Conservation (phyloP, 2,329 filamentous ascomycete species). For the Knufia fluminis region DNA sequence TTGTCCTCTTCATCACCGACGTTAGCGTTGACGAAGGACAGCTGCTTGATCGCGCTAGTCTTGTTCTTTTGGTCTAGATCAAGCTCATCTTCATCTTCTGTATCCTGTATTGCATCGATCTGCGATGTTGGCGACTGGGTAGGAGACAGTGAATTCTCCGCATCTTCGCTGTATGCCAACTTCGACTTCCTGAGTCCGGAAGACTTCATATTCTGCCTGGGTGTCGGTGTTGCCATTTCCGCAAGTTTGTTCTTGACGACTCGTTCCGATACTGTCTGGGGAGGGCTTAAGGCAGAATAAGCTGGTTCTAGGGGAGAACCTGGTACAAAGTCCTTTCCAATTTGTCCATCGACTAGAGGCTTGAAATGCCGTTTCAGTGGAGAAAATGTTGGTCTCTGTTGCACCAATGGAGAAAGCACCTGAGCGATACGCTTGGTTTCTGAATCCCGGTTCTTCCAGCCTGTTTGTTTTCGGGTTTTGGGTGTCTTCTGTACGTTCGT, state of each 20-base stretch:
- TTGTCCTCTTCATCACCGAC: neutral
- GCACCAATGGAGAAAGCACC: conserved; percentile 3
- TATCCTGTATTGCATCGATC: neutral
- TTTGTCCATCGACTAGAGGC: neutral
- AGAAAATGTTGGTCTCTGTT: conserved; percentile 2
- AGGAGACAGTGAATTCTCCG: neutral
- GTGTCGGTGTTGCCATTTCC: conserved; percentile 5
- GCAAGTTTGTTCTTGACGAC: neutral
- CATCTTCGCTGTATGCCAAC: neutral
- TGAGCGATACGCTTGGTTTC: neutral
- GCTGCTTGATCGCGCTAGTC: neutral
- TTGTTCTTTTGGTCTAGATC: neutral
- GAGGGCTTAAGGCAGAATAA: neutral
- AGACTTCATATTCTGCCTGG: conserved; percentile 5
- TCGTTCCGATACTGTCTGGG: neutral
- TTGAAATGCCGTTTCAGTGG: conserved; percentile 3
- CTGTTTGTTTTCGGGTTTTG: neutral
- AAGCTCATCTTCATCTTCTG: neutral
- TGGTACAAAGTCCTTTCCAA: neutral
- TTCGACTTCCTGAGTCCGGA: neutral
- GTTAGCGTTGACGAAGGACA: conserved; percentile 3
- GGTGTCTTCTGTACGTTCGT: neutral
- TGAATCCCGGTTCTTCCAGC: conserved; percentile 3
- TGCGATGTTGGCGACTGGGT: neutral
- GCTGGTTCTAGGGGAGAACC: conserved; percentile 5